Percentiles rank a stretch among this genome's conserved stretches.
Evolutionary conservation across 139 green algal species (phyloP).

Genomic region (Zygnema cylindricum): DNA sequence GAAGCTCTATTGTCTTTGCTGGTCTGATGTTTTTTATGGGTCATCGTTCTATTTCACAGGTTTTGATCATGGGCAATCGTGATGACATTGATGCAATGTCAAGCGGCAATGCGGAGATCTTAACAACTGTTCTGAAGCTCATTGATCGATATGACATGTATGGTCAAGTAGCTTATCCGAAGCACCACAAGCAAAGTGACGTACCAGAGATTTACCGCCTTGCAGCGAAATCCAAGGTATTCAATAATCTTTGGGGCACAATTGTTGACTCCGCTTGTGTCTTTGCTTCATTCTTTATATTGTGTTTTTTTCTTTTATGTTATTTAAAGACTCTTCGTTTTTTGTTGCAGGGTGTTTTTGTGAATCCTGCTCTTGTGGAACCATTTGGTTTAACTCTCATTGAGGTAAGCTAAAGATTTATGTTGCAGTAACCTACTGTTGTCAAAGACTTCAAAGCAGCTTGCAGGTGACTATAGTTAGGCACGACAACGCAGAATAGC

Average conservation of each 20-base stretch:
- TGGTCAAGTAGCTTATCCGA: slow-evolving; percentile 88
- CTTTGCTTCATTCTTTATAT: neutral
- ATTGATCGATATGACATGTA: slow-evolving; percentile 93
- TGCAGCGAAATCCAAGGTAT: slow-evolving; percentile 65
- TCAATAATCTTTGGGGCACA: too few relatives aligned
- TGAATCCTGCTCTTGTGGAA: slow-evolving; percentile 87
- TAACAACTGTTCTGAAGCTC: slow-evolving; percentile 87
- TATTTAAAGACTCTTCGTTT: too few relatives aligned
- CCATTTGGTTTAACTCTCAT: slow-evolving; percentile 95
- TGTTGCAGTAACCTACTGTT: too few relatives aligned
- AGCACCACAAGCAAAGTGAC: slow-evolving; percentile 86
- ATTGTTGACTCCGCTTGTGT: neutral
- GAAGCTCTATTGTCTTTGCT: too few relatives aligned
- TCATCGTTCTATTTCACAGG: slow-evolving; percentile 35
- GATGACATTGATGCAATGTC: slow-evolving; percentile 88
- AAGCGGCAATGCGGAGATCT: slow-evolving; percentile 74
- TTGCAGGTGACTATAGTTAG: too few relatives aligned
- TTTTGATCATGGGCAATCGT: slow-evolving; percentile 91
- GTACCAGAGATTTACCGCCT: slow-evolving; percentile 95
- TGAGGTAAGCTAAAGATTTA: slow-evolving; percentile 38
- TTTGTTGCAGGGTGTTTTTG: slow-evolving; percentile 81
- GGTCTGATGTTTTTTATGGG: too few relatives aligned
- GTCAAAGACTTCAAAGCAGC: too few relatives aligned
- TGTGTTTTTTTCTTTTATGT: neutral
- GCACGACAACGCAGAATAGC: too few relatives aligned